These are phyloP conservation scores for Cynanchum wilfordii DNA, from an alignment of 257 asterid species.

Conservation along the genomic window DNA sequence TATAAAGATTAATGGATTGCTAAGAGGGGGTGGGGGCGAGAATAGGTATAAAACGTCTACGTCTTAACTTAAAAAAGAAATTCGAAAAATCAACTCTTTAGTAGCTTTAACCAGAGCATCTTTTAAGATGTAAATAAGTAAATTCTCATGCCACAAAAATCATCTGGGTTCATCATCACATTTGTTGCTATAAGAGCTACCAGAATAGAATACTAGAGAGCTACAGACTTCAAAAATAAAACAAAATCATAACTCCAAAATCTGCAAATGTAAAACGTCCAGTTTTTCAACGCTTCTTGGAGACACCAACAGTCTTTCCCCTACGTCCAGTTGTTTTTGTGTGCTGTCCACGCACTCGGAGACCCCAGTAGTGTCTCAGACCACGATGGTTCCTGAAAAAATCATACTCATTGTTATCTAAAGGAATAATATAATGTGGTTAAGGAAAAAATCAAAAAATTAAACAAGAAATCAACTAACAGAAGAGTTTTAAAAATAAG, in stretches of 20 bases:
- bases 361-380: constrained; percentile 95
- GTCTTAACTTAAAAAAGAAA: background rate
- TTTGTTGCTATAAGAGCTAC: constrained; percentile 1
- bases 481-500: too few species aligned
- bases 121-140: constrained; percentile 7
- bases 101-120: constrained; percentile 5
- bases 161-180: constrained; percentile 14
- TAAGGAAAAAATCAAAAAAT: background rate
- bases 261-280: background rate
- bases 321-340: constrained; percentile 93
- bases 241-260: background rate
- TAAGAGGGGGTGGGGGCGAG: too few species aligned
- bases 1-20: too few species aligned
- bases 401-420: background rate
- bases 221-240: background rate
- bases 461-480: too few species aligned
- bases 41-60: background rate
- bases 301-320: constrained; percentile 97
- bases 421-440: background rate
- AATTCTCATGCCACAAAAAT: constrained; percentile 17
- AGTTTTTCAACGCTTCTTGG: constrained; percentile 69
- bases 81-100: background rate
- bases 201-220: background rate
- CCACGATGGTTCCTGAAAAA: constrained; percentile 77
- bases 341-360: constrained; percentile 94